Evolutionary conservation across 768 basidiomycete species (phyloP), one percentile per base, ranked within the genome.

Genomic region (Agrocybe pediades): DNA sequence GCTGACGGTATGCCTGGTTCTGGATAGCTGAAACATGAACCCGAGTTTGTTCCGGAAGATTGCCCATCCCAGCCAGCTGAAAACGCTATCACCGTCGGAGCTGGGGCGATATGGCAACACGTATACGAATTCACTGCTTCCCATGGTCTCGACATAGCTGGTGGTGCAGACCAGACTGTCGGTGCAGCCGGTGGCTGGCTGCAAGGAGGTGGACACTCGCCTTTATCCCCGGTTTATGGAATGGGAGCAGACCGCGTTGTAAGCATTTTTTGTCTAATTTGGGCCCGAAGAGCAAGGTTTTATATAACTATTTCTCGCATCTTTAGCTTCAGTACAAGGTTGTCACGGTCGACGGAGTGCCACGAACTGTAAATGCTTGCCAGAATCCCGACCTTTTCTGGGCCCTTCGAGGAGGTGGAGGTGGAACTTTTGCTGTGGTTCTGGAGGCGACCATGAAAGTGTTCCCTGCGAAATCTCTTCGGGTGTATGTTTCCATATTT

Each of bases 301-400:
- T 53, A 15, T 58, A 36, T 36, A n/a, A 15, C n/a, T 46, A 6
- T 29, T 4, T 51, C 6, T 36, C 19, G 11, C 9, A 41, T 48
- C 13, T 36, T 4, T 36, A 78, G 75, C 70, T 82, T 2, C 68
- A 85, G 62, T 77, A 74, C 64, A 78, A 77, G 54, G 66, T 84
- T 3, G 81, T 84, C 6, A 82, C 81, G 1, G 80, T 82, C 0
- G 79, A 81, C 59, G 83, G 82, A 1, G 55, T 68, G 23, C 66
- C 66, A 57, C 73, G 77, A 26, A 71, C 70, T 1, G 81, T 69
- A 4, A 83, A 81, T 63, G 73, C 69, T 16, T 78, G 77, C 43
- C 74, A 82, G 59, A 79, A 82, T 54, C 54, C 70, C 50, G 81
- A 83, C 64, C 71, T 83, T 0, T 83, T 82, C 66, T 84, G 74